phyloP scores from a whole-genome alignment of 2,329 filamentous ascomycete genomes.

The Aspergillus sp. region DNA sequence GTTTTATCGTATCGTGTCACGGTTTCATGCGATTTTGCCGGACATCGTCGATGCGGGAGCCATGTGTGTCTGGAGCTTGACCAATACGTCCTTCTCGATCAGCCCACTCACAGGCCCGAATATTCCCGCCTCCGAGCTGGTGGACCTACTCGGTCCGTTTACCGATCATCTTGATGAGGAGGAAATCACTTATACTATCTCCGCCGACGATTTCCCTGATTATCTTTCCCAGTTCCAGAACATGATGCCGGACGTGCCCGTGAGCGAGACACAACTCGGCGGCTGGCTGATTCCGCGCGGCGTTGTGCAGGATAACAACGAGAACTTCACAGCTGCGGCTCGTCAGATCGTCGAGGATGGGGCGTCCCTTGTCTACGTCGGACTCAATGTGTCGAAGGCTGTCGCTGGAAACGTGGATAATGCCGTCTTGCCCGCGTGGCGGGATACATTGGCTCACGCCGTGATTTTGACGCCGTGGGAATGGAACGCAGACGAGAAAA shows the following conservation, averaged over 20 bases:
- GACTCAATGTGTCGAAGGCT: conserved; percentile 38
- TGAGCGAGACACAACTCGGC: conserved; percentile 41
- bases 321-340: conserved; percentile 30
- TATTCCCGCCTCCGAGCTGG: conserved; percentile 45
- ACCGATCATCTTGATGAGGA: conserved; percentile 38
- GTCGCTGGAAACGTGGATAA: conserved; percentile 43
- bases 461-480: conserved; percentile 39
- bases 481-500: conserved; percentile 32
- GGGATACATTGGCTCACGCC: conserved; percentile 43
- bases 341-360: conserved; percentile 36
- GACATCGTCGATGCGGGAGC: conserved; percentile 51
- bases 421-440: conserved; percentile 44
- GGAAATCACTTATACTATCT: conserved; percentile 32
- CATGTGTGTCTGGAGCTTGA: conserved; percentile 51
- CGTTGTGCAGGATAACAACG: conserved; percentile 32
- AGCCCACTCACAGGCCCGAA: conserved; percentile 50
- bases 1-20: conserved; percentile 53
- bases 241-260: conserved; percentile 31
- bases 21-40: conserved; percentile 50
- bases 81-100: conserved; percentile 52
- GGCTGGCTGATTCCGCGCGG: conserved; percentile 37
- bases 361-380: conserved; percentile 36
- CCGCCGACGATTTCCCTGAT: conserved; percentile 19
- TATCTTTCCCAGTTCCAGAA: conserved; percentile 34
- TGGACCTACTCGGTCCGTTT: conserved; percentile 49